Evolutionary conservation across 2,329 filamentous ascomycete genomes (phyloP).

Genomic region (Cryphonectria nitschkei): DNA sequence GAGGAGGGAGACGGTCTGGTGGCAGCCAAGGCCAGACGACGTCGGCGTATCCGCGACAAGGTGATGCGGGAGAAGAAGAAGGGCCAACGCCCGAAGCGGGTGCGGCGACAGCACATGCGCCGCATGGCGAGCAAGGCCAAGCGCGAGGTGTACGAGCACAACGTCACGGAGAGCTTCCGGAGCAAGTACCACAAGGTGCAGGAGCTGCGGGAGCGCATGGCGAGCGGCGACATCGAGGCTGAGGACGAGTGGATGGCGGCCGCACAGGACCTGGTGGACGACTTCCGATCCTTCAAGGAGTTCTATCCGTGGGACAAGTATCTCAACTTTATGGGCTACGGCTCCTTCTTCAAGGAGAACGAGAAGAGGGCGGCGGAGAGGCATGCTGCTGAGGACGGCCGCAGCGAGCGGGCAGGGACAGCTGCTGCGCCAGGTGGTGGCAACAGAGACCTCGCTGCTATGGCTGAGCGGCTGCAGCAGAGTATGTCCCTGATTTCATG

Average conservation of each 20-base stretch:
- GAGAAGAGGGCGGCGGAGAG: slow-evolving; percentile 31
- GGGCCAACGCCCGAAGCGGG: slow-evolving; percentile 22
- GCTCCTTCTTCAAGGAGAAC: slow-evolving; percentile 41
- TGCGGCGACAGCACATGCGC: slow-evolving; percentile 26
- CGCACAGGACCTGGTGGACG: slow-evolving; percentile 62
- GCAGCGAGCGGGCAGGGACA: slow-evolving; percentile 22
- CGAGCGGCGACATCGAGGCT: slow-evolving; percentile 48
- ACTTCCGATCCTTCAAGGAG: slow-evolving; percentile 65
- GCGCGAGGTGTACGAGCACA: slow-evolving; percentile 35
- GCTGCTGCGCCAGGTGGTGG: slow-evolving; percentile 30
- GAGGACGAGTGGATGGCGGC: slow-evolving; percentile 59
- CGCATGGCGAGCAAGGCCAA: slow-evolving; percentile 34
- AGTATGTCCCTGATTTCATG: slow-evolving; percentile 45
- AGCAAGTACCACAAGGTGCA: slow-evolving; percentile 49
- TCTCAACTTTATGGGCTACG: slow-evolving; percentile 57
- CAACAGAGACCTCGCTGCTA: slow-evolving; percentile 53
- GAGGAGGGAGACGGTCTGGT: slow-evolving; percentile 37
- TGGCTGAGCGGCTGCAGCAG: slow-evolving; percentile 59
- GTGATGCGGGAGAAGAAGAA: slow-evolving; percentile 31
- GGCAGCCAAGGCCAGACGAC: slow-evolving; percentile 35
- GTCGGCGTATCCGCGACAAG: slow-evolving; percentile 34
- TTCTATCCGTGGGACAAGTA: slow-evolving; percentile 72
- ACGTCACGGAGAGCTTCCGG: slow-evolving; percentile 35
- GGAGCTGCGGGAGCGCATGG: slow-evolving; percentile 46
- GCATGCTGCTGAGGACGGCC: slow-evolving; percentile 29